Evolutionary conservation across 768 basidiomycete genomes (phyloP).

Genomic region (Leucogyrophana mollusca): DNA sequence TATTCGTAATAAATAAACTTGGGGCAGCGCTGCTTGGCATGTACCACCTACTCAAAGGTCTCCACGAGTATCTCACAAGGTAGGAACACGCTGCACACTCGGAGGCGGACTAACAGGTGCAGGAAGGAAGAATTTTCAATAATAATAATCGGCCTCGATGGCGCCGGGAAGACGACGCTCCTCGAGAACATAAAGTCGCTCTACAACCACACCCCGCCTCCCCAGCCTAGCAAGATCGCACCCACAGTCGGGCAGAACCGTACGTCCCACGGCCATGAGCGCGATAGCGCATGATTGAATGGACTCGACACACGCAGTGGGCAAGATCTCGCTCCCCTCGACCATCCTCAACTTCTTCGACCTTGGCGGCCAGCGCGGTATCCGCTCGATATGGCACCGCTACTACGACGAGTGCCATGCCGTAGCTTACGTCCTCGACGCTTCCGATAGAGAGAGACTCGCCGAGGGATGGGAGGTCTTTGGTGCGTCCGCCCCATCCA

Average conservation of each 20-base stretch:
- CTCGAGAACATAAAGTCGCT: conserved; percentile 93
- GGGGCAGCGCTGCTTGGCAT: too few species aligned
- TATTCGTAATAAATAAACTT: too few species aligned
- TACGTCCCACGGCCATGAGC: conserved; percentile 36
- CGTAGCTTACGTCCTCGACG: conserved; percentile 93
- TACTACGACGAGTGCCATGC: conserved; percentile 99
- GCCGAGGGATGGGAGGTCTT: conserved; percentile 98
- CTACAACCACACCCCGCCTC: conserved; percentile 82
- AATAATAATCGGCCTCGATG: conserved; percentile 91
- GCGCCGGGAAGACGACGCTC: conserved; percentile 92
- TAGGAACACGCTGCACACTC: conserved; percentile 22
- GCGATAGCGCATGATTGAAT: neutral
- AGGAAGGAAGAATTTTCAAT: conserved; percentile 92
- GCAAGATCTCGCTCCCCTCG: conserved; percentile 89
- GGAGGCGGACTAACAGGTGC: conserved; percentile 8
- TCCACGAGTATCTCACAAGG: conserved; percentile 89
- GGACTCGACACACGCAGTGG: conserved; percentile 56
- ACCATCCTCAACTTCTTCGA: conserved; percentile 98
- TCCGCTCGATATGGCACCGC: conserved; percentile 89
- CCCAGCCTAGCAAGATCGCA: conserved; percentile 90
- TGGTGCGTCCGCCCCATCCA: conserved; percentile 50
- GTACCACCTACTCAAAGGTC: conserved; percentile 93
- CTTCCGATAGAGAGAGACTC: conserved; percentile 83
- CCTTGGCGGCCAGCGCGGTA: conserved; percentile 91
- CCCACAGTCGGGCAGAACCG: conserved; percentile 99